Percentiles rank a stretch among this genome's conserved stretches.
These are phyloP conservation scores for Coelastrella sp. DNA, from an alignment of 139 green algal genomes.

Conservation along the genomic window DNA sequence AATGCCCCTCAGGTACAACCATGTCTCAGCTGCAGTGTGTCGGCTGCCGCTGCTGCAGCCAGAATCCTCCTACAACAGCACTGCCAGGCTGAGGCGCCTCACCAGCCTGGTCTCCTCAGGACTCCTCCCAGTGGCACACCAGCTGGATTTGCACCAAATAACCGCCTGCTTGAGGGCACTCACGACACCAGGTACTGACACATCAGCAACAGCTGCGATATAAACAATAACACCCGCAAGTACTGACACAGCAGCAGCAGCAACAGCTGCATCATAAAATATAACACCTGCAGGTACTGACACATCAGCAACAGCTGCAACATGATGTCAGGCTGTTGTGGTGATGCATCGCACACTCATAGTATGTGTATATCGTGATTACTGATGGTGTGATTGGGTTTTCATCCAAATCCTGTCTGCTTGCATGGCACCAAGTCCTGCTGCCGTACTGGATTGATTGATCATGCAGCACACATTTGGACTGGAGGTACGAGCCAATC, in stretches of 20 bases:
- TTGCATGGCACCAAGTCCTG: too few relatives aligned
- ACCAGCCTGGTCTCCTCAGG: conserved; percentile 2
- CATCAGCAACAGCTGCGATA: background rate
- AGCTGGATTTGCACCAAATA: conserved; percentile 19
- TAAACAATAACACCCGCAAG: background rate
- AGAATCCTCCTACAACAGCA: background rate
- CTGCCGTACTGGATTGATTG: too few relatives aligned
- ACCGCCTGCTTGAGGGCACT: background rate
- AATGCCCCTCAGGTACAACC: background rate
- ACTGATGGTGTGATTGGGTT: too few relatives aligned
- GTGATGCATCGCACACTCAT: background rate
- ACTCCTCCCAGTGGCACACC: background rate
- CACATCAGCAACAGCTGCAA: background rate
- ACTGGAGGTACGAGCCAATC: background rate
- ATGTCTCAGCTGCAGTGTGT: conserved; percentile 4
- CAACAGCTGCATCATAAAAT: background rate
- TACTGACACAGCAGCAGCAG: background rate
- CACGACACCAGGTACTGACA: background rate
- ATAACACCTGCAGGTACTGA: background rate
- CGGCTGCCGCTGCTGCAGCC: background rate
- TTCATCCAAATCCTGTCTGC: too few relatives aligned
- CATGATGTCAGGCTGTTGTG: background rate
- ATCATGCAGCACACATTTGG: background rate
- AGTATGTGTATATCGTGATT: too few relatives aligned
- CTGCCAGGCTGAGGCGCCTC: background rate